Percentiles rank a stretch among this genome's conserved stretches.
Evolutionary conservation across 352 stramenopile species (phyloP).

Genomic region (Globisporangium spinosum): DNA sequence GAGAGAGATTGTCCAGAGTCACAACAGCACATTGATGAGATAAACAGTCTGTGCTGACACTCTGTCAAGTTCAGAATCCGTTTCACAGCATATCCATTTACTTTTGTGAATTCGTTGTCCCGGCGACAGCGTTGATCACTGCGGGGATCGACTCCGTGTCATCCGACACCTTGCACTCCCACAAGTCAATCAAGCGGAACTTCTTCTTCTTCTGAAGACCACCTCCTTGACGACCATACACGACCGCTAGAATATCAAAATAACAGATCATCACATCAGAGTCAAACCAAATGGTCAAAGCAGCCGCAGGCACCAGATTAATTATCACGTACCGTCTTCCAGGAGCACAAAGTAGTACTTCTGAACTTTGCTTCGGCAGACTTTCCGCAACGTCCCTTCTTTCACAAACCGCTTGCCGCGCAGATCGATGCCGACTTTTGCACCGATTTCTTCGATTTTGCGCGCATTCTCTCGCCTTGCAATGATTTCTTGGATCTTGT

Average conservation of each 20-base stretch:
- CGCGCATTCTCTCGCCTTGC: constrained; percentile 60
- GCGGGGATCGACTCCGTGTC: constrained; percentile 66
- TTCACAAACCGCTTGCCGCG: constrained; percentile 60
- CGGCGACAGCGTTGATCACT: constrained; percentile 55
- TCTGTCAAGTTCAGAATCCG: not conserved
- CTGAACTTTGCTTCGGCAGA: constrained; percentile 81
- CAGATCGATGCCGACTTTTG: constrained; percentile 68
- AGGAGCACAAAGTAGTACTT: constrained; percentile 84
- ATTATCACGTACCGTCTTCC: constrained; percentile 59
- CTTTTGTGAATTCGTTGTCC: constrained; percentile 52
- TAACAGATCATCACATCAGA: not conserved
- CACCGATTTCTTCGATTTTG: constrained; percentile 56
- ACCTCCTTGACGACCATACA: constrained; percentile 56
- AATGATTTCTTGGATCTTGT: constrained; percentile 81
- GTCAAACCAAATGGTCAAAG: not conserved
- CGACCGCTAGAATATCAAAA: constrained; percentile 37
- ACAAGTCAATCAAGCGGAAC: constrained; percentile 75
- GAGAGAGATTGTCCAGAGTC: not conserved
- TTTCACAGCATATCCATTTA: constrained; percentile 19
- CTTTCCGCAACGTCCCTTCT: constrained; percentile 81
- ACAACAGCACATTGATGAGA: not conserved
- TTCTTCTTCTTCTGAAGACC: constrained; percentile 81
- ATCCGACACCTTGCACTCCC: constrained; percentile 73
- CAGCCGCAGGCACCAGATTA: not conserved
- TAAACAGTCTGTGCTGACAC: not conserved